phyloP scores from a whole-genome alignment of 352 stramenopile species.

The Pythium pyrilobum region DNA sequence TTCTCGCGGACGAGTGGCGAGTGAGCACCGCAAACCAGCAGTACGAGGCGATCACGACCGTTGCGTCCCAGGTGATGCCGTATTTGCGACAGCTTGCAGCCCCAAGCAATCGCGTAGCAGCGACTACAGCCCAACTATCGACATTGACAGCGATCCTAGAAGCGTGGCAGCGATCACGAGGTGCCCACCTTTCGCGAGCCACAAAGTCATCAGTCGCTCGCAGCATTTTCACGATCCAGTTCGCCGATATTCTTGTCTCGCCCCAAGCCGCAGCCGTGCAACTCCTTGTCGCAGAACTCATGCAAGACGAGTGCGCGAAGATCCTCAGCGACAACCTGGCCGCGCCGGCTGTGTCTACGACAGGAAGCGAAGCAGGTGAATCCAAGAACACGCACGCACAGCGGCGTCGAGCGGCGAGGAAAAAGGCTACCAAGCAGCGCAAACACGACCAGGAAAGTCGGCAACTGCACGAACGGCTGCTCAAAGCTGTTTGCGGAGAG shows the following conservation, averaged over 20 bases:
- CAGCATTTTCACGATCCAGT: slow-evolving; percentile 8
- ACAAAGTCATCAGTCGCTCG: not conserved
- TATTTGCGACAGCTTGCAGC: slow-evolving; percentile 19
- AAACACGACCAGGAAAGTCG: slow-evolving; percentile 37
- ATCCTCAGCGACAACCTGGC: slow-evolving; percentile 50
- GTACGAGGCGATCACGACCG: slow-evolving; percentile 1
- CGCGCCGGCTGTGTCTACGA: not conserved
- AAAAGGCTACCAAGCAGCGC: slow-evolving; percentile 62
- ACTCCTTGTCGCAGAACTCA: slow-evolving; percentile 62
- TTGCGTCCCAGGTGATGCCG: slow-evolving; percentile 7
- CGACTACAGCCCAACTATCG: not conserved
- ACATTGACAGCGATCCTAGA: slow-evolving; percentile 4
- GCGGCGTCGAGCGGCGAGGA: slow-evolving; percentile 50
- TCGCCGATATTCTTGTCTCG: slow-evolving; percentile 5
- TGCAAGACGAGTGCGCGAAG: slow-evolving; percentile 69
- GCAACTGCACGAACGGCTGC: slow-evolving; percentile 28
- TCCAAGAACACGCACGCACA: slow-evolving; percentile 24
- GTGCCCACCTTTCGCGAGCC: too few relatives aligned
- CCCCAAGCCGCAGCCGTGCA: slow-evolving; percentile 56
- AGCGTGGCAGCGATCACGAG: slow-evolving; percentile 1
- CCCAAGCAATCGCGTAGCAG: slow-evolving; percentile 6
- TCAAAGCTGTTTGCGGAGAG: slow-evolving; percentile 40
- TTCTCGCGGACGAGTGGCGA: slow-evolving; percentile 28
- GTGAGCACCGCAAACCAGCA: slow-evolving; percentile 13
- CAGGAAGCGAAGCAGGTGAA: not conserved